Evolutionary conservation across 2,329 filamentous ascomycete species (phyloP).

Genomic region (Ophiostoma quercus): DNA sequence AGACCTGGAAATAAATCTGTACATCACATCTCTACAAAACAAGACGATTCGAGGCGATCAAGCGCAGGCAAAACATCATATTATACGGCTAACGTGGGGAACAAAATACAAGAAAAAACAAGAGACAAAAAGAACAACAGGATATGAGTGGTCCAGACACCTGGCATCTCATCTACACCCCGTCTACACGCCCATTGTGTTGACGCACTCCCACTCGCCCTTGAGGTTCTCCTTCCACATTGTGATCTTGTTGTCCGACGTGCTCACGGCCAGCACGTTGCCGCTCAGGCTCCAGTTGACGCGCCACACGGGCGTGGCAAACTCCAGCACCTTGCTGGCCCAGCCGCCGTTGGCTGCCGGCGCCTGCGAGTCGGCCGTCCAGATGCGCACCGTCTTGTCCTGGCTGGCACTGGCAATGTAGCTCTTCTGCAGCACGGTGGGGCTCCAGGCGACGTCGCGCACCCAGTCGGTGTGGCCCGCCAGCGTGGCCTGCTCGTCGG

Average conservation of each 20-base stretch:
- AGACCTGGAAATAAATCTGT: too few relatives aligned
- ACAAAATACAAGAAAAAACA: constrained; percentile 9
- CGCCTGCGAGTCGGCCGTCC: constrained; percentile 62
- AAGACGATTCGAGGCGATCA: neutral
- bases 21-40: neutral
- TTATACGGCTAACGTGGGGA: constrained; percentile 14
- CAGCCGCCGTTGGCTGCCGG: constrained; percentile 52
- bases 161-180: neutral
- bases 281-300: constrained; percentile 97
- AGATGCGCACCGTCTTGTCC: constrained; percentile 96
- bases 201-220: constrained; percentile 95
- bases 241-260: constrained; percentile 92
- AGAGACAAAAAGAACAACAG: neutral
- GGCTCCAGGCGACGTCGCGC: constrained; percentile 93
- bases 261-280: constrained; percentile 90
- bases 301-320: constrained; percentile 87
- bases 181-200: constrained; percentile 62
- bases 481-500: constrained; percentile 46
- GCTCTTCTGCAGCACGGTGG: constrained; percentile 87
- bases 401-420: constrained; percentile 95
- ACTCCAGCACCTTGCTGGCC: constrained; percentile 78
- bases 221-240: constrained; percentile 98
- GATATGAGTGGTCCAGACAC: constrained; percentile 58
- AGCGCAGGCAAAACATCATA: constrained; percentile 8
- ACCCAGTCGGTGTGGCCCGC: constrained; percentile 93